Evolutionary conservation across 148 eudicot species (phyloP), one percentile per base, ranked within the genome.

Genomic region (Rhododendron williamsianum): DNA sequence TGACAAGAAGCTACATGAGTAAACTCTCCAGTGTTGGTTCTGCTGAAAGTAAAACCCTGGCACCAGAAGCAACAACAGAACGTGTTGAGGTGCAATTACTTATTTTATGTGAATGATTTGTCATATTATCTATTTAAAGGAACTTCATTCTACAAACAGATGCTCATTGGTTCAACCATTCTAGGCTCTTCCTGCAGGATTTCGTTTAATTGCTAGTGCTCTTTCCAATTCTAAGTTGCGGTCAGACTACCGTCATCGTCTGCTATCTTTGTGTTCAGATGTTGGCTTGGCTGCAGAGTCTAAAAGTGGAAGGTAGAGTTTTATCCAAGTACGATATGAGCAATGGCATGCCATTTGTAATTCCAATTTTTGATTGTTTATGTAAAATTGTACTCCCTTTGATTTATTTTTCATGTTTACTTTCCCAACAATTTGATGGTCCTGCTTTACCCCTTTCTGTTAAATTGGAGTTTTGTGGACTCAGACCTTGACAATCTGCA

Each of bases 271-370:
- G 87, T 97, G 99, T 92, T 97, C 99, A 67, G 99, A 97, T 84
- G 98, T 97, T 82, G 99, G 99, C 80, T 92, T 95, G 91, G 98
- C 98, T 82, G 98, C 99, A n/a, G 99, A 97, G 90, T 92, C 98
- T 46, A 95, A 94, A 92, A 92, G 92, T 91, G 99, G 98, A 91
- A 95, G 98, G 99, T 97, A 93, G 49, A 79, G 49, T 52, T 77
- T 21, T 67, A n/a, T 30, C 30, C n/a, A 12, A 74, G 7, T 16
- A 58, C 7, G n/a, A 25, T 63, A 63, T 56, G 51, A 7, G 65
- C 51, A 6, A 36, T 63, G 51, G 73, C 74, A 38, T 58, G 21
- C 15, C 84, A 60, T 81, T 46, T 81, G 15, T 65, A 81, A 56
- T 54, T 56, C 63, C 41, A 30, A 27, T 27, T 80, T 27, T 80